phyloP scores from a whole-genome alignment of 768 basidiomycete genomes.

The Crucibulum laeve region DNA sequence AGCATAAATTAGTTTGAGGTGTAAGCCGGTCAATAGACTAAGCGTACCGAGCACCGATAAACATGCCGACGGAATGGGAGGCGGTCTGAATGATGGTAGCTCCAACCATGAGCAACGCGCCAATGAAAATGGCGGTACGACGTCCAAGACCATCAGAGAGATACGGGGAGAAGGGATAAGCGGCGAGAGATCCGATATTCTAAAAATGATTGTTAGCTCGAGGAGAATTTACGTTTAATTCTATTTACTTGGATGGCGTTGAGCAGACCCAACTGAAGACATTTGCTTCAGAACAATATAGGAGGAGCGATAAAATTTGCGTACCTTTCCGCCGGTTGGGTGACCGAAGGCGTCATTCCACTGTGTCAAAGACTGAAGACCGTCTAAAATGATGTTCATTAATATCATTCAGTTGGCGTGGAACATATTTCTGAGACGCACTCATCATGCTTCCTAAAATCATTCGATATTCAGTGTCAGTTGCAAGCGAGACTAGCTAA shows the following conservation, averaged over 20 bases:
- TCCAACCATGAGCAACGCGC: slow-evolving; percentile 54
- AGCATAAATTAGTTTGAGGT: neutral
- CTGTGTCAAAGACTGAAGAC: slow-evolving; percentile 50
- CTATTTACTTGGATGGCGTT: slow-evolving; percentile 55
- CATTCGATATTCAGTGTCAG: slow-evolving; percentile 2
- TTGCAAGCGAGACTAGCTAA: slow-evolving; percentile 3
- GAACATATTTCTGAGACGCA: slow-evolving; percentile 15
- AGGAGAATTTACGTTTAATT: neutral
- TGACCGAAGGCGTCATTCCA: slow-evolving; percentile 52
- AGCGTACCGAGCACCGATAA: slow-evolving; percentile 58
- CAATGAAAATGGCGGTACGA: slow-evolving; percentile 51
- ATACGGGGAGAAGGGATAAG: slow-evolving; percentile 60
- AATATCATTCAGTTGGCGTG: too few species aligned
- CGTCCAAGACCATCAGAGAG: slow-evolving; percentile 61
- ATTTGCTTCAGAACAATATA: neutral
- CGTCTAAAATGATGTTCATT: slow-evolving; percentile 22
- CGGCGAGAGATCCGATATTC: slow-evolving; percentile 59
- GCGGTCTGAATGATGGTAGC: slow-evolving; percentile 58
- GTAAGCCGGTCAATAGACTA: neutral
- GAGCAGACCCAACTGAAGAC: slow-evolving; percentile 42
- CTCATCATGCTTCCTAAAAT: slow-evolving; percentile 54
- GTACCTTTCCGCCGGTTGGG: slow-evolving; percentile 40
- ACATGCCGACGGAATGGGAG: slow-evolving; percentile 56
- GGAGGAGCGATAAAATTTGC: too few species aligned
- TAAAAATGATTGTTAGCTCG: slow-evolving; percentile 13